phyloP scores from a whole-genome alignment of 2,329 filamentous ascomycete genomes.

The Rutstroemia sp. region DNA sequence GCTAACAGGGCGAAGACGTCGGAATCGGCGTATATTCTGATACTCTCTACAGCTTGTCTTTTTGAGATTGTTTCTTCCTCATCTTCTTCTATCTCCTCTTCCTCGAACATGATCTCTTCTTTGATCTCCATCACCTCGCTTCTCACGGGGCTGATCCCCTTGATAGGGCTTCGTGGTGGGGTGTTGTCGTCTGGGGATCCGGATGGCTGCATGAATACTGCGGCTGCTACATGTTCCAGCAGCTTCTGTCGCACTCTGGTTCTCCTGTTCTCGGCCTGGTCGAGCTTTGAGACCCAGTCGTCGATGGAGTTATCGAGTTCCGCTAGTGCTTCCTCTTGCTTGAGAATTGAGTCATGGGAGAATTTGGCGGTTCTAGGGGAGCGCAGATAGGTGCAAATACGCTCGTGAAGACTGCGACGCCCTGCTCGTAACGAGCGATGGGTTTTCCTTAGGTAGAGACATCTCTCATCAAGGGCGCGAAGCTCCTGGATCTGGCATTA shows the following conservation, averaged over 20 bases:
- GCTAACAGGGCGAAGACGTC: conserved; percentile 60
- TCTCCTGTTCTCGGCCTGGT: conserved; percentile 70
- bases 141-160: conserved; percentile 5
- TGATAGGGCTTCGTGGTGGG: conserved; percentile 38
- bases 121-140: background rate
- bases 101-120: background rate
- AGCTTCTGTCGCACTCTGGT: conserved; percentile 71
- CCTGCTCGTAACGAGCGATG: conserved; percentile 69
- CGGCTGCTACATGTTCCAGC: conserved; percentile 72
- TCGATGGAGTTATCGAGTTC: conserved; percentile 74
- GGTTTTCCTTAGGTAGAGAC: conserved; percentile 70
- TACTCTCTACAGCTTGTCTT: conserved; percentile 51
- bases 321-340: conserved; percentile 71
- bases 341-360: conserved; percentile 66
- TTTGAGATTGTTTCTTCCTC: conserved; percentile 2
- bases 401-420: conserved; percentile 66
- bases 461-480: conserved; percentile 67
- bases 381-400: conserved; percentile 71
- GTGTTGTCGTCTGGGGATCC: conserved; percentile 16
- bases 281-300: conserved; percentile 74
- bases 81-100: background rate
- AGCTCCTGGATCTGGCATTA: conserved; percentile 48
- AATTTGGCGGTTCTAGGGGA: conserved; percentile 64
- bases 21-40: conserved; percentile 60
- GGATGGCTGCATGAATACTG: conserved; percentile 40